A percentile compares a stretch with the other conserved stretches of the same genome.
phyloP scores from a whole-genome alignment of 2,329 filamentous ascomycete species.

The Aspergillus jensenii region DNA sequence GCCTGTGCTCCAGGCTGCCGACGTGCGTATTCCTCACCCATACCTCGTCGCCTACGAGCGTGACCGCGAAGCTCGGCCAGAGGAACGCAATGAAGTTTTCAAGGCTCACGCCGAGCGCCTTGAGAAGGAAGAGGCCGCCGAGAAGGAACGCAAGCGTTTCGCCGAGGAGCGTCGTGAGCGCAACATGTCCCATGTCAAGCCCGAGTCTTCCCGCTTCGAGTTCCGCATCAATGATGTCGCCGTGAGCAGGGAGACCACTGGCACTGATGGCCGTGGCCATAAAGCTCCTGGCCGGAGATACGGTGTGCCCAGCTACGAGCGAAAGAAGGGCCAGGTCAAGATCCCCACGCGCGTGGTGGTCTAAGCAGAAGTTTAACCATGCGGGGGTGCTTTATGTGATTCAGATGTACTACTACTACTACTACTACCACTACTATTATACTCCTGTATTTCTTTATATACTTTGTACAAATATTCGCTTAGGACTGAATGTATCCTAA shows the following conservation, averaged over 20 bases:
- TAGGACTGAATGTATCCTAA: slow-evolving; percentile 1
- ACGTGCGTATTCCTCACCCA: slow-evolving; percentile 64
- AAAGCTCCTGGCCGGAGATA: slow-evolving; percentile 60
- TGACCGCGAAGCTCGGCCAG: slow-evolving; percentile 40
- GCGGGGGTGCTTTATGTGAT: not conserved
- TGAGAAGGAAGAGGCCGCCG: slow-evolving; percentile 39
- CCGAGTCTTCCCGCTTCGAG: slow-evolving; percentile 55
- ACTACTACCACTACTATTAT: slow-evolving; percentile 5
- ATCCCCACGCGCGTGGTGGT: slow-evolving; percentile 61
- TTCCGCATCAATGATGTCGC: slow-evolving; percentile 58
- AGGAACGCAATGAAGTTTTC: slow-evolving; percentile 32
- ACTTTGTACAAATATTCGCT: slow-evolving; percentile 6
- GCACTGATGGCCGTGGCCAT: slow-evolving; percentile 53
- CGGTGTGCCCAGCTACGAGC: slow-evolving; percentile 61
- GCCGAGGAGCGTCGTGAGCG: slow-evolving; percentile 46
- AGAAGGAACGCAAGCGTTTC: slow-evolving; percentile 38
- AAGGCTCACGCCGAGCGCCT: slow-evolving; percentile 47
- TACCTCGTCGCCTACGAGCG: slow-evolving; percentile 55
- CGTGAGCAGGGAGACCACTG: slow-evolving; percentile 56
- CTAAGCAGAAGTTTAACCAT: slow-evolving; percentile 17
- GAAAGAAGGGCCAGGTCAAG: slow-evolving; percentile 64
- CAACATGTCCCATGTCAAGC: slow-evolving; percentile 43
- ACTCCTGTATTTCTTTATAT: slow-evolving; percentile 3
- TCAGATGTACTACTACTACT: slow-evolving; percentile 8
- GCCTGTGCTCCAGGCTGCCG: slow-evolving; percentile 59